Evolutionary conservation across 1,139 yeast species (phyloP), one percentile per base, ranked within the genome.

Genomic region (Suhomyces chickasaworum): DNA sequence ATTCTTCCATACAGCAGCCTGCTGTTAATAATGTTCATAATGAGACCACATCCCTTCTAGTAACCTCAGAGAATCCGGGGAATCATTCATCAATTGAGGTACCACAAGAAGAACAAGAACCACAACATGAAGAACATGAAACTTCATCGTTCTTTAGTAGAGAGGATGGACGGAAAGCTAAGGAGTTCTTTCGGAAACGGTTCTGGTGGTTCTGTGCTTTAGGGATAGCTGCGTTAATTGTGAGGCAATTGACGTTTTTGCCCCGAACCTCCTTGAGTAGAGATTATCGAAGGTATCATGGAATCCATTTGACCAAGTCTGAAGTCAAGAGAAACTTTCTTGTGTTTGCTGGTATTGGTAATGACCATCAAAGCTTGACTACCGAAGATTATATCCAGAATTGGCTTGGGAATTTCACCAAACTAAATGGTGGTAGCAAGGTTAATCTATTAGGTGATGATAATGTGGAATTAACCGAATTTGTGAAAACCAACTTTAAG

Each of bases 241-340:
- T 81, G 3, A 80, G 86, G 56, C 81, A 86, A 46, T 70, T 89
- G 42, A 81, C 88, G 1, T 91, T 91, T 60, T 71, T 90, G 23
- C 97, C 97, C 1, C 68, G 97, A 49, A 89, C 98, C 1, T 88
- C 97, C 1, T 69, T 89, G 16, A 82, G 87, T 44, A 73, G 97
- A 52, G 98, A 91, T 64, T 82, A 88, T 61, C 77, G 93, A 55
- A 68, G 96, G 45, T 66, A 89, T 57, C 89, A 89, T 64, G 82
- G 84, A 18, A 76, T 84, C 22, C 77, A 69, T 45, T 59, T 85
- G 42, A 83, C 90, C 2, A 78, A 76, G 50, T 74, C 80, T n/a
- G 93, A 86, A 51, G 77, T 84, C 23, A 78, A 83, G 53, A 64
- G 91, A 40, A 65, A 77, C 36, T 61, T 55, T 29, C 48, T 61